Base-by-base conservation (phyloP, 306 rosid genomes). In the Pueraria montana region DNA sequence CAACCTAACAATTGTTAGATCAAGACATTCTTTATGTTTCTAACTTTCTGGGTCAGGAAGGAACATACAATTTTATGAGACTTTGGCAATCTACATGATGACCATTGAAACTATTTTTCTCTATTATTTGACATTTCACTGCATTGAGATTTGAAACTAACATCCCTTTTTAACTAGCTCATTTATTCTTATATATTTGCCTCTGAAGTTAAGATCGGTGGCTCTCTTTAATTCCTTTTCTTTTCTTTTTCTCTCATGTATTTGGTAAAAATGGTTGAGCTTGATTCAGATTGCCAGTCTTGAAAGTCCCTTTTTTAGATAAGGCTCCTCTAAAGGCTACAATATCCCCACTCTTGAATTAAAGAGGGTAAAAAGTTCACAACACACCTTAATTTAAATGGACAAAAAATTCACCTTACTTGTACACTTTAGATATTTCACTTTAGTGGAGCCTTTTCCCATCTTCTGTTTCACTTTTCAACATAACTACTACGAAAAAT, bases 21-120 rank as follows among this genome's bases (percentile, higher is more conserved):
- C 13, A 80, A 26, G 81, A 86, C 91, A 88, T 84, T 88, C 80
- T 83, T 89, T 88, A 55, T 85, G 76, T 72, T 83, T 79, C 83
- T 24, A 72, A 88, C 83, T 77, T 72, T 48, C 17, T 32, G 69
- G 78, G 12, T 53, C 76, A 82, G 75, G 76, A 79, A 85, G 77
- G 27, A 66, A 49, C 64, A 78, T 63, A 18, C 52, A 63, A 63
- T 63, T 34, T 77, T 78, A 62, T 56, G 20, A 61, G 11, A 63
- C 52, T 72, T 50, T 72, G 76, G 71, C 12, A 34, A 34, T 64
- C 17, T 63, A 38, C 63, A 13, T 69, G 63, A 45, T 53, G 59
- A 71, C 32, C 9, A 18, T 30, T 43, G 64, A 65, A 72, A 66
- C 63, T 61, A 5, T 3, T 63, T 59, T 73, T 80, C 80, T 27